Evolutionary conservation across 2,329 filamentous ascomycete species (phyloP), one percentile per base, ranked within the genome.

Genomic region (Xylariaceae sp.): DNA sequence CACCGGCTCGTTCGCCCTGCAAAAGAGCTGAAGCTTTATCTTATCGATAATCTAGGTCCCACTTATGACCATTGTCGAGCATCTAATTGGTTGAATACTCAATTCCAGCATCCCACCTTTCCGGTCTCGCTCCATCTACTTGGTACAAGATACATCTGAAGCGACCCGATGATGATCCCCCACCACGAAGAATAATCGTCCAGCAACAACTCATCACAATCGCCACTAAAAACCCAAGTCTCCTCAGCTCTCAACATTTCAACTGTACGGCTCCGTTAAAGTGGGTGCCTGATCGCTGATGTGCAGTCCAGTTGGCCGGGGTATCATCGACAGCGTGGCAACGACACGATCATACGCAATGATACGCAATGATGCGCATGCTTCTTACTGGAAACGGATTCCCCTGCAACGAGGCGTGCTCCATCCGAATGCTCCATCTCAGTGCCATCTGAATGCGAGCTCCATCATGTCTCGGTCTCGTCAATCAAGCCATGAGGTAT

Each of bases 41-140:
- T 11, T 45, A 45, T 45, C 13, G 37, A 13, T 42, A 30, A 30
- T 30, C 11, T 13, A 42, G 30, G 6, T 47, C 13, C 58, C 58
- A 52, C 58, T 11, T 23, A 58, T 64, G 58, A 64, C 63, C 56
- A 64, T 63, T 60, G 11, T 34, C 55, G 11, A 37, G 44, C 49
- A 35, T 57, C 10, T 60, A 34, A 63, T 63, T 63, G 54, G 62
- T 50, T 51, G 23, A 49, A 5, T 30, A 30, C 23, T 30, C 23
- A 30, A 30, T 4, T 30, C 7, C 42, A 6, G 35, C 30, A n/a
- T n/a, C 42, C 42, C 42, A 45, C 10, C 42, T 17, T 34, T 48
- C 56, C 53, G 53, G 58, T 61, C 42, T 58, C 53, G 59, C 55
- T 56, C 42, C 42, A 45, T n/a, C 10, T 6, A 15, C n/a, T 42